Percentiles rank a stretch among this genome's conserved stretches.
Conservation (phyloP, 257 asterid genomes). For the Solanum gandarillasii region DNA sequence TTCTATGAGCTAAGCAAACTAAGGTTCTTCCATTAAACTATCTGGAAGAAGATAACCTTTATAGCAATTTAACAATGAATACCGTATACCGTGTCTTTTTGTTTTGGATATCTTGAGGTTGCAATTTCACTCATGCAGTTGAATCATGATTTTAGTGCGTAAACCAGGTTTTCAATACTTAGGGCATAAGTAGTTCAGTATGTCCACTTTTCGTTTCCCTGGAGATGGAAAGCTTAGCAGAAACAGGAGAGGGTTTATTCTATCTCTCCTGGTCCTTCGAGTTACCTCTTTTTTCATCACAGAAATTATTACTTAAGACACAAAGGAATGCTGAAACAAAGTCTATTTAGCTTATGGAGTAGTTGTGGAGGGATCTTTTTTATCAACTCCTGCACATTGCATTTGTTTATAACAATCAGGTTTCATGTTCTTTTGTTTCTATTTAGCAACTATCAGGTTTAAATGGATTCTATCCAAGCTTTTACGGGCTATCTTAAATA, state of each 20-base stretch:
- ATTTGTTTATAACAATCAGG: background rate
- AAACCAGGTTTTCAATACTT: background rate
- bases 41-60: background rate
- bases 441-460: background rate
- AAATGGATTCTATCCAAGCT: background rate
- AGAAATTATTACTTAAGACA: background rate
- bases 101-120: background rate
- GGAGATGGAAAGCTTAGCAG: background rate
- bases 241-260: background rate
- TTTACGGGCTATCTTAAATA: background rate
- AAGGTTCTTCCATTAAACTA: background rate
- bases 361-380: background rate
- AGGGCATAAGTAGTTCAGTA: background rate
- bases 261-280: background rate
- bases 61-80: background rate
- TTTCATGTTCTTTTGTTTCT: background rate
- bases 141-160: background rate
- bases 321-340: background rate
- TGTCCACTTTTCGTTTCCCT: background rate
- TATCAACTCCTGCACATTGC: background rate
- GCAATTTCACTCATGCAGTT: background rate
- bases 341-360: background rate
- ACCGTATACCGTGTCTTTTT: background rate
- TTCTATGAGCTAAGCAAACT: background rate
- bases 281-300: background rate